phyloP scores from a whole-genome alignment of 23 red algal species.

The Cyanidioschyzon merolae region DNA sequence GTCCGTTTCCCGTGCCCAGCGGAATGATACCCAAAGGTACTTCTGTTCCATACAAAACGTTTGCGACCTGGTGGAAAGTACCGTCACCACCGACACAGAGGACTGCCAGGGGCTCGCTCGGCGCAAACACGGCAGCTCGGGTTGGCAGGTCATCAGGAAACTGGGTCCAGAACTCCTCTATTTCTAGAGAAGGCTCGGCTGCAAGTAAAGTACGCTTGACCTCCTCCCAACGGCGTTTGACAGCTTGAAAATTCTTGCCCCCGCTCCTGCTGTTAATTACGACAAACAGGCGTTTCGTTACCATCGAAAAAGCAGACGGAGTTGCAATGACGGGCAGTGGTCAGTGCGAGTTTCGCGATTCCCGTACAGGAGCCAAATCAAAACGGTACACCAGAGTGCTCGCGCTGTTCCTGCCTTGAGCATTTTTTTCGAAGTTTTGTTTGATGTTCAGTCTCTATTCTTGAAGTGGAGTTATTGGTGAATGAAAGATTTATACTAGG shows the following conservation, averaged over 20 bases:
- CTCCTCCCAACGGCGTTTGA: background rate
- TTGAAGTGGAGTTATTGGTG: too few species aligned
- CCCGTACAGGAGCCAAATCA: too few species aligned
- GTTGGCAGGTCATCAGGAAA: background rate
- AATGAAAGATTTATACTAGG: too few species aligned
- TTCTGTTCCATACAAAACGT: background rate
- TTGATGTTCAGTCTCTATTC: too few species aligned
- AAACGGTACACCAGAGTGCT: too few species aligned
- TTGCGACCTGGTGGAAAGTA: background rate
- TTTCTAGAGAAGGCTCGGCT: background rate
- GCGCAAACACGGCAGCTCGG: background rate
- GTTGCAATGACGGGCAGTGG: too few species aligned
- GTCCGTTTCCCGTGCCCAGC: conserved; percentile 6
- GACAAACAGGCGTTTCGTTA: background rate
- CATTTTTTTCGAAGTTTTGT: too few species aligned
- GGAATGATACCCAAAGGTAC: background rate
- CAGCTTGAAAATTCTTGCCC: background rate
- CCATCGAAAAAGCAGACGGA: too few species aligned
- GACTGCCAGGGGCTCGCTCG: background rate
- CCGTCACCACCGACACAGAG: conserved; percentile 1
- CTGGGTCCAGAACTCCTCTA: conserved; percentile 6
- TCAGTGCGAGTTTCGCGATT: too few species aligned
- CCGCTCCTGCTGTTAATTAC: background rate
- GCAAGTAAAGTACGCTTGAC: background rate
- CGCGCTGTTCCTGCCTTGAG: too few species aligned